These are phyloP conservation scores for Auricularia auricula-judae DNA, from an alignment of 768 basidiomycete genomes.

Conservation along the genomic window DNA sequence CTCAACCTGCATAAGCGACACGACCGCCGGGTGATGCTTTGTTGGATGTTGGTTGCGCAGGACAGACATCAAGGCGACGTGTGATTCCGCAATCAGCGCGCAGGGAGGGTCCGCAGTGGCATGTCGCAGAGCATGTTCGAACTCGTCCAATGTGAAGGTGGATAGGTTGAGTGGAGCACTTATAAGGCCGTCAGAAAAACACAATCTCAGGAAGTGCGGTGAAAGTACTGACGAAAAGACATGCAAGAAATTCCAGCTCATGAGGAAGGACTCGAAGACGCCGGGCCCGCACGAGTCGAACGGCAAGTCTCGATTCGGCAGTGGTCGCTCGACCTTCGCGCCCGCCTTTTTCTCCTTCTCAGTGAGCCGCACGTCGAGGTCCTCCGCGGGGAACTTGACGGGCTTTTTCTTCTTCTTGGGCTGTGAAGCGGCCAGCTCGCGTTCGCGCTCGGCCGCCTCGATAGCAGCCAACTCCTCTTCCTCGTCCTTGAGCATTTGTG, in stretches of 20 bases:
- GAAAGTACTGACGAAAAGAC: slow-evolving; percentile 69
- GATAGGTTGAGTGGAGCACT: slow-evolving; percentile 86
- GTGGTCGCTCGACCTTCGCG: slow-evolving; percentile 52
- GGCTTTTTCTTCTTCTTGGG: slow-evolving; percentile 69
- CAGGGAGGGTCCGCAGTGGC: slow-evolving; percentile 57
- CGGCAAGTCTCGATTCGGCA: slow-evolving; percentile 37
- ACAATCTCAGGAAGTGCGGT: not conserved
- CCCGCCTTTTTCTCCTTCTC: slow-evolving; percentile 81
- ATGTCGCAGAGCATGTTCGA: slow-evolving; percentile 79
- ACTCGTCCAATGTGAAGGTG: slow-evolving; percentile 85
- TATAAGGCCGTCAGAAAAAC: not conserved
- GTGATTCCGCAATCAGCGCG: slow-evolving; percentile 73
- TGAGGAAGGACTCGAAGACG: slow-evolving; percentile 75
- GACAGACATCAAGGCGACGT: slow-evolving; percentile 81
- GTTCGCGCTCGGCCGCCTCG: slow-evolving; percentile 56
- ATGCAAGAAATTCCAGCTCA: slow-evolving; percentile 90
- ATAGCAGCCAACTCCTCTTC: slow-evolving; percentile 60
- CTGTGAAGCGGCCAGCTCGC: slow-evolving; percentile 59
- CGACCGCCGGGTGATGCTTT: slow-evolving; percentile 60
- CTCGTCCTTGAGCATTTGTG: slow-evolving; percentile 28
- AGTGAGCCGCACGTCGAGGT: slow-evolving; percentile 68
- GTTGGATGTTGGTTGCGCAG: slow-evolving; percentile 66
- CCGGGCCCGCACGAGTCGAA: slow-evolving; percentile 46
- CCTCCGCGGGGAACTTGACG: slow-evolving; percentile 86
- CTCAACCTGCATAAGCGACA: slow-evolving; percentile 40